These are phyloP conservation scores for Penicillium hesseltinei DNA, from an alignment of 2,329 filamentous ascomycete species.

Conservation along the genomic window DNA sequence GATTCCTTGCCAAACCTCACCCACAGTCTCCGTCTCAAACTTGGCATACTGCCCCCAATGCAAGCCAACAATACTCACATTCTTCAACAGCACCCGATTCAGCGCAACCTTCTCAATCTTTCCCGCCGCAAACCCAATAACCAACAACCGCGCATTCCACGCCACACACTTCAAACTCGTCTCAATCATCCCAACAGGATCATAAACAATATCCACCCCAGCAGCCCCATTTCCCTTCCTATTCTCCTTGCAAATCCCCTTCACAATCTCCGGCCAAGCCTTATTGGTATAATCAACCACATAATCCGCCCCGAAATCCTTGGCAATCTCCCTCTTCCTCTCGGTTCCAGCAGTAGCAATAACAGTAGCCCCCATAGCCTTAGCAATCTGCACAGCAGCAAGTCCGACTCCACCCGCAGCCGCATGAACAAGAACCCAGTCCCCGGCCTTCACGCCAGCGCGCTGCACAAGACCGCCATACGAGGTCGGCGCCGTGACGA, in stretches of 20 bases:
- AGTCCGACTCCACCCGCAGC: constrained; percentile 89
- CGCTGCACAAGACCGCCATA: constrained; percentile 80
- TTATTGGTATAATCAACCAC: constrained; percentile 74
- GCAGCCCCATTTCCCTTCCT: constrained; percentile 62
- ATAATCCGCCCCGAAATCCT: constrained; percentile 79
- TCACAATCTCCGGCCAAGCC: constrained; percentile 67
- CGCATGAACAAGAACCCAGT: constrained; percentile 86
- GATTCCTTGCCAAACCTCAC: constrained; percentile 77
- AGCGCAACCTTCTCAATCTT: constrained; percentile 87
- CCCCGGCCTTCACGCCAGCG: constrained; percentile 73
- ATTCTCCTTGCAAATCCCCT: constrained; percentile 57
- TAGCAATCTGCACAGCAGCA: constrained; percentile 89
- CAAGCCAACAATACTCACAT: constrained; percentile 83
- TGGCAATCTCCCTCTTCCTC: constrained; percentile 77
- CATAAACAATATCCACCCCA: constrained; percentile 90
- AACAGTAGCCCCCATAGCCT: constrained; percentile 87
- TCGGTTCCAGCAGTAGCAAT: constrained; percentile 82
- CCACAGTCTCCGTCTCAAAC: constrained; percentile 68
- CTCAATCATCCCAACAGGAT: constrained; percentile 88
- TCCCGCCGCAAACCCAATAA: constrained; percentile 86
- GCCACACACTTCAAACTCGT: constrained; percentile 85
- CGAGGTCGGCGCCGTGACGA: constrained; percentile 87
- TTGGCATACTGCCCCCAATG: constrained; percentile 86
- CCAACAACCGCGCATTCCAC: constrained; percentile 85
- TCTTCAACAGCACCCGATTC: constrained; percentile 91